Evolutionary conservation across 2,329 filamentous ascomycete genomes (phyloP).

Genomic region (Chrysosporium queenslandicum): DNA sequence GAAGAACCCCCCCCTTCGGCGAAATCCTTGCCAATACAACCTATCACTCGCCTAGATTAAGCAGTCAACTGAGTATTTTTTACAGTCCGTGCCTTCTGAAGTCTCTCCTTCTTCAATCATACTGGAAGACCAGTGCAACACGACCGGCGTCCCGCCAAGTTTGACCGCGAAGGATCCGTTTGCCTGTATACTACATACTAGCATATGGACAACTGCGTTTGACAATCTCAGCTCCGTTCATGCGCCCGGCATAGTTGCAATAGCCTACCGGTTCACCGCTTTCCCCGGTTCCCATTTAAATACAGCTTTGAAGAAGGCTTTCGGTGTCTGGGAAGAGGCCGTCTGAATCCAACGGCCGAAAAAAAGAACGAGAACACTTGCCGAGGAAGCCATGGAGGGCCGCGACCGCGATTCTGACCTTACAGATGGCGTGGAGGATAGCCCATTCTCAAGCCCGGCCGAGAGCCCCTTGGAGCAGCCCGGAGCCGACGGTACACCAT

Average conservation of each 20-base stretch:
- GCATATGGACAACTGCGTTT: too few species aligned
- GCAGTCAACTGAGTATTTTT: background rate
- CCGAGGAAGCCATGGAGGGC: background rate
- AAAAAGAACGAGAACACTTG: background rate
- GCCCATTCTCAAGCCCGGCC: background rate
- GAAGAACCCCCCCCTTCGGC: background rate
- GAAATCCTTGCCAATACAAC: conserved; percentile 5
- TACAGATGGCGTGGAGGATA: conserved; percentile 2
- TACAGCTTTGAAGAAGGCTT: background rate
- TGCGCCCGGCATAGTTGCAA: background rate
- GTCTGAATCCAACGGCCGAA: background rate
- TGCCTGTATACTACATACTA: too few species aligned
- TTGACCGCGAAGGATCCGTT: too few species aligned
- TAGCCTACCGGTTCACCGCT: background rate
- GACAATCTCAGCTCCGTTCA: background rate
- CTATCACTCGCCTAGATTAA: background rate
- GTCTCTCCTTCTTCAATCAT: background rate
- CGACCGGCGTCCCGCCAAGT: background rate
- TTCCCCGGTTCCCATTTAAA: background rate
- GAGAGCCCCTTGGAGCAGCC: conserved; percentile 5
- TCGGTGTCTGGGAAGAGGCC: too few species aligned
- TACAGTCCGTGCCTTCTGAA: background rate
- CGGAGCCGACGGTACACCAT: background rate
- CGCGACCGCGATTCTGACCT: background rate
- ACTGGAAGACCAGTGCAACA: too few species aligned